Base-by-base conservation (phyloP, 164 flowering plant species). In the Houttuynia cordata region DNA sequence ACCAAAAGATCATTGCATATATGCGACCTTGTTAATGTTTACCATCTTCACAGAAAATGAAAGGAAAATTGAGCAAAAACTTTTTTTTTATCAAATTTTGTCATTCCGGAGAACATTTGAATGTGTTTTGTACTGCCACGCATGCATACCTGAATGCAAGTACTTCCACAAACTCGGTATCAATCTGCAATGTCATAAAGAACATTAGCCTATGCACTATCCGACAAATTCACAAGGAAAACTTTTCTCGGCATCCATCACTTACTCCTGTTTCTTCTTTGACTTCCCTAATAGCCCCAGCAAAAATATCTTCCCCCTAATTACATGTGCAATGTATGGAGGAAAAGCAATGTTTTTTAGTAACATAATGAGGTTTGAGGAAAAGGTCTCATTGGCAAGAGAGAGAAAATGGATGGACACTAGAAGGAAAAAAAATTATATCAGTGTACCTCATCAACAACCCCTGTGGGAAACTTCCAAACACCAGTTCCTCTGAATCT, bases 261-360 rank as follows among this genome's bases (percentile, higher is more conserved):
- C 88, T 73, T 74, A 88, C 96, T 60, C 96, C 89, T 13, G 91
- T 86, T 70, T 88, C 93, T 76, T 88, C 96, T 73, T 81, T 86
- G 9, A 84, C 88, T 81, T 88, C 92, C 68, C 96, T 75, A 0
- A 74, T 40, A 53, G 83, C 87, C 45, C 81, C 91, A 9, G 34
- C 19, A 64, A 24, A 67, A 20, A 88, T 78, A 69, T 76, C 79
- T 67, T 79, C 83, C 58, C 77, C 79, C 80, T 79, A 69, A 50
- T 55, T 18, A 56, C 19, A 37, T 34, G 17, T 23, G 57, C 14
- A 51, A 41, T 12, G 25, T 12, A 47, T 24, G 23, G 24, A 65
- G 54, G 30, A 40, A 23, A 13, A 65, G 13, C 14, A 12, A 45
- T 12, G 2, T 17, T 2, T 17, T n/a, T 45, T 2, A 12, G 49